phyloP scores from a whole-genome alignment of 2,329 filamentous ascomycete genomes.

The Paracoccidioides brasiliensis region DNA sequence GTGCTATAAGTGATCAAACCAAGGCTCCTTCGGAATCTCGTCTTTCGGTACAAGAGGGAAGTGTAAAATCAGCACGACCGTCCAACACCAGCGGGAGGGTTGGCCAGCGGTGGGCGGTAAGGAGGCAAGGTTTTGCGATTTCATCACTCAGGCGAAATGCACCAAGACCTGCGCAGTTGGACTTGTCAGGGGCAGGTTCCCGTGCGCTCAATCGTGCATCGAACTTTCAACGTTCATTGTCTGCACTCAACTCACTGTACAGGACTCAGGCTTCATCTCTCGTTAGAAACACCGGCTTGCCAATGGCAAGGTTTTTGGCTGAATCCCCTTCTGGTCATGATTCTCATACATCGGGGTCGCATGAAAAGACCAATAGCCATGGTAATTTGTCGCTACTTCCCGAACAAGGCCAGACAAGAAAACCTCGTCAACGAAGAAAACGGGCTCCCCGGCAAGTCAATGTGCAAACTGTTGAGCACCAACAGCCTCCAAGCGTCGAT shows the following conservation, averaged over 20 bases:
- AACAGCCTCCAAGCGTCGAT: constrained; percentile 26
- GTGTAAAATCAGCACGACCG: not conserved
- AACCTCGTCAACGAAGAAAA: constrained; percentile 21
- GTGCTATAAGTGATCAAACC: not conserved
- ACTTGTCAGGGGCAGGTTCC: constrained; percentile 13
- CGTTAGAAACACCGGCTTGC: constrained; percentile 14
- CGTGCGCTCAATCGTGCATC: constrained; percentile 11
- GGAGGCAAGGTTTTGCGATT: constrained; percentile 22
- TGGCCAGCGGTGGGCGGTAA: constrained; percentile 19
- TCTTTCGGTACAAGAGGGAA: not conserved
- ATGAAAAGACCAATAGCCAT: not conserved
- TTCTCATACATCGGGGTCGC: constrained; percentile 7
- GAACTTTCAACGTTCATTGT: constrained; percentile 22
- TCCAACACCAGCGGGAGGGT: not conserved
- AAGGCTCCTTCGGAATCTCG: not conserved
- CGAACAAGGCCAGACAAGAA: constrained; percentile 11
- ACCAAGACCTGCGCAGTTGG: constrained; percentile 24
- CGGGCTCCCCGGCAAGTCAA: constrained; percentile 34
- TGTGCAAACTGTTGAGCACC: constrained; percentile 32
- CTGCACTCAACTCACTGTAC: constrained; percentile 21
- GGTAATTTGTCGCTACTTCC: not conserved
- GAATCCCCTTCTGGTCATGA: constrained; percentile 4
- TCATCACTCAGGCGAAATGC: constrained; percentile 24
- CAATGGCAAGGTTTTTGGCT: constrained; percentile 26
- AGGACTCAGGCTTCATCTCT: constrained; percentile 10